Evolutionary conservation across 75 land plant species (phyloP).

Genomic region (Sequoiadendron giganteum): DNA sequence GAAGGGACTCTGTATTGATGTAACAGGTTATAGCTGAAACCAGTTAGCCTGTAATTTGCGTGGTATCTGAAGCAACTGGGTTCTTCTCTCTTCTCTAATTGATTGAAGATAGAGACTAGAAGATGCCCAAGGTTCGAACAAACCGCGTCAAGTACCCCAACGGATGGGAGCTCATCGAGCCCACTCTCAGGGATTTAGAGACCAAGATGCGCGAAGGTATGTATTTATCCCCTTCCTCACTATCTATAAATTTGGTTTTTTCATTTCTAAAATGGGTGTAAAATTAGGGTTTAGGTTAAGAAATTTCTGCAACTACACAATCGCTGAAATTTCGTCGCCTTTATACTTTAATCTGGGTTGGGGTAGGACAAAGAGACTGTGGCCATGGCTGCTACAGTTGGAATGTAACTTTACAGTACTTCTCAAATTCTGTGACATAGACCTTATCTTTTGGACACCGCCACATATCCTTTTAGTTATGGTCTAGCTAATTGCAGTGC

Average conservation of each 20-base stretch:
- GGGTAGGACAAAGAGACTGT: too few species aligned
- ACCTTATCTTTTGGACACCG: too few species aligned
- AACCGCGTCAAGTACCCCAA: conserved; percentile 77
- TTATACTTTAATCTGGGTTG: too few species aligned
- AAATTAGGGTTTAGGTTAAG: background rate
- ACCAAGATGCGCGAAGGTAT: conserved; percentile 96
- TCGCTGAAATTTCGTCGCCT: too few species aligned
- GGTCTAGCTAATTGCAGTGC: too few species aligned
- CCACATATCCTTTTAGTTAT: too few species aligned
- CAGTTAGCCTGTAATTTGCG: background rate
- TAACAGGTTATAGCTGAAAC: background rate
- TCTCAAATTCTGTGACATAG: too few species aligned
- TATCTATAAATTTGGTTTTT: background rate
- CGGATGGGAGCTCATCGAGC: conserved; percentile 96
- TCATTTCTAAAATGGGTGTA: background rate
- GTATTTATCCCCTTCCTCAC: background rate
- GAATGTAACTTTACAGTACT: too few species aligned
- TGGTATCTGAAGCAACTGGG: background rate
- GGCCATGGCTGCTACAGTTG: too few species aligned
- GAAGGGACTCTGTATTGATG: background rate
- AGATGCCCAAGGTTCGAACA: conserved; percentile 91
- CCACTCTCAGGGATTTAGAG: conserved; percentile 78
- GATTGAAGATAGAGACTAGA: background rate
- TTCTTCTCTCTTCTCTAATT: background rate
- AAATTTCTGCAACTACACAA: too few species aligned